Conservation (phyloP, 257 asterid species). For the Nicotiana noctiflora region DNA sequence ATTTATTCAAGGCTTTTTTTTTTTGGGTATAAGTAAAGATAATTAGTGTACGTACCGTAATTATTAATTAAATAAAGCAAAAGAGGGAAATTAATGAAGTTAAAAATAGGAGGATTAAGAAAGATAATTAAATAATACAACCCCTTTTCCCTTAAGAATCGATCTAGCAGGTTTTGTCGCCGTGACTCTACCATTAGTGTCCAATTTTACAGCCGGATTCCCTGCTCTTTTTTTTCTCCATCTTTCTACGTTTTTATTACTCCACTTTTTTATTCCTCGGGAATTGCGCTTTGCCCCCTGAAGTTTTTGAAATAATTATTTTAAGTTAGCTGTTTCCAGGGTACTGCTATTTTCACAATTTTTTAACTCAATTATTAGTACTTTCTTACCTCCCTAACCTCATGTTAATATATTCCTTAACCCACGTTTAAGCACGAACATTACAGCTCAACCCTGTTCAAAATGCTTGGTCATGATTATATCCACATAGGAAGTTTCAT, state of each 20-base stretch:
- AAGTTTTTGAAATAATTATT: constrained; percentile 14
- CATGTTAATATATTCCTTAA: constrained; percentile 85
- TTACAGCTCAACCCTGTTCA: constrained; percentile 62
- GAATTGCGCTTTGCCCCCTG: constrained; percentile 22
- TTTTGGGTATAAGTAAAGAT: background rate
- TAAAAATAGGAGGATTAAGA: background rate
- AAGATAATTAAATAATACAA: constrained; percentile 10
- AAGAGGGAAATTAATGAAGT: background rate
- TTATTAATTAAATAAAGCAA: background rate
- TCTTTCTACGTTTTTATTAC: constrained; percentile 13
- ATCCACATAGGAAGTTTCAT: constrained; percentile 16
- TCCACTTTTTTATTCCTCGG: constrained; percentile 25
- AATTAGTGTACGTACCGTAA: background rate
- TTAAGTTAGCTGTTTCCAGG: background rate
- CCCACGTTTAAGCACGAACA: constrained; percentile 92
- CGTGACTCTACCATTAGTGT: constrained; percentile 52
- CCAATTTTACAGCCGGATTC: constrained; percentile 70
- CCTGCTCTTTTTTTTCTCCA: constrained; percentile 5
- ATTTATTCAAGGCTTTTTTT: background rate
- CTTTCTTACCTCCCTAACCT: constrained; percentile 19
- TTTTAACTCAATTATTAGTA: constrained; percentile 20
- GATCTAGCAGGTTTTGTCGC: constrained; percentile 64
- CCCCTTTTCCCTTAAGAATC: constrained; percentile 45
- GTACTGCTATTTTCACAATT: background rate
- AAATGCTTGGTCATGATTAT: constrained; percentile 30